phyloP scores from a whole-genome alignment of 495 filamentous ascomycete genomes.

The Penicillium atrosanguineum region DNA sequence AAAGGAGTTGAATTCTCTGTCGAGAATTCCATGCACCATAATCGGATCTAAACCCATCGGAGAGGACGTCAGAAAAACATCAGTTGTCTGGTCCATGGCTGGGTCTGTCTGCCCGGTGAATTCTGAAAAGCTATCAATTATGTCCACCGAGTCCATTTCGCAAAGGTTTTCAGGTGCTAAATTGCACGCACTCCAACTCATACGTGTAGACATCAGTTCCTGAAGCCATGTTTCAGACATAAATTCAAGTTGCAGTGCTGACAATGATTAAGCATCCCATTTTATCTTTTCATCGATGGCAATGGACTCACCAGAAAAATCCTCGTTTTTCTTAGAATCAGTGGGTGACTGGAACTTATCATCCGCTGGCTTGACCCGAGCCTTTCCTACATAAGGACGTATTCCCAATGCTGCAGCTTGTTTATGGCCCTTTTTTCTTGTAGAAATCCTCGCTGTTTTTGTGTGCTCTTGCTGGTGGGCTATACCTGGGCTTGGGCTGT shows the following conservation, averaged over 20 bases:
- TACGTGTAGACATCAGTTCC: conserved; percentile 24
- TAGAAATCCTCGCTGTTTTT: conserved; percentile 11
- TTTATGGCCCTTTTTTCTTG: conserved; percentile 12
- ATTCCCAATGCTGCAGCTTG: not conserved
- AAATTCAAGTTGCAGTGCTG: conserved; percentile 19
- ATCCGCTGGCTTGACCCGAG: not conserved
- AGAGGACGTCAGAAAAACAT: not conserved
- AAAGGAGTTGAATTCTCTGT: not conserved
- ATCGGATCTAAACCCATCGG: not conserved
- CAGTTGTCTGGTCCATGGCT: not conserved
- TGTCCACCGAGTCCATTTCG: conserved; percentile 16
- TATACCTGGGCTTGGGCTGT: conserved; percentile 1
- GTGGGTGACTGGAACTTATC: conserved; percentile 1
- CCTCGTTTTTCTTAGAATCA: not conserved
- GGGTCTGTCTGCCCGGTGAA: not conserved
- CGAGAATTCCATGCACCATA: not conserved
- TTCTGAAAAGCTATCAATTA: conserved; percentile 8
- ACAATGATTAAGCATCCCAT: not conserved
- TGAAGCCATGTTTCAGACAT: conserved; percentile 32
- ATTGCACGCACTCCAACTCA: conserved; percentile 5
- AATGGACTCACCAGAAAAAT: not conserved
- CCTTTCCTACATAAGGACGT: not conserved
- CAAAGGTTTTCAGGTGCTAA: not conserved
- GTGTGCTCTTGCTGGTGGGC: conserved; percentile 7
- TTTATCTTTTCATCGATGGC: not conserved